phyloP scores from a whole-genome alignment of 208 protist genomes.

The Leishmania major region DNA sequence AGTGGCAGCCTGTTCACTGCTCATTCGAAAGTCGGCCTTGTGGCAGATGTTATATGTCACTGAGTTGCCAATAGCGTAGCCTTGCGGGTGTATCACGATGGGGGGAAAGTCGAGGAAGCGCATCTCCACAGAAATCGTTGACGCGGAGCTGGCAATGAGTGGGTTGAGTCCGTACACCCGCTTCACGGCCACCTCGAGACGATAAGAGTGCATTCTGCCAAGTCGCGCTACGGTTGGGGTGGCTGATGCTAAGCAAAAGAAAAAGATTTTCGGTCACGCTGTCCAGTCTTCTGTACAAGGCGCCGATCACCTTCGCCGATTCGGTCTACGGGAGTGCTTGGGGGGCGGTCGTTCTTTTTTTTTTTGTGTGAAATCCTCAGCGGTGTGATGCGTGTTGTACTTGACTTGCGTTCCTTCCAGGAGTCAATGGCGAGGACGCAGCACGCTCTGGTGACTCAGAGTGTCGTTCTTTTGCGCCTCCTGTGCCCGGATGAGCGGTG shows the following conservation, averaged over 20 bases:
- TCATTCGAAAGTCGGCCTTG: slow-evolving; percentile 77
- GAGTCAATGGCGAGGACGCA: neutral
- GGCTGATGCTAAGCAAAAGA: neutral
- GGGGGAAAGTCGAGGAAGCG: slow-evolving; percentile 73
- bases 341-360: neutral
- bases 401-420: neutral
- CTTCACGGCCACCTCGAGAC: slow-evolving; percentile 77
- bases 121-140: slow-evolving; percentile 41
- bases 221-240: neutral
- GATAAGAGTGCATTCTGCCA: slow-evolving; percentile 34
- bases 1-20: slow-evolving; percentile 28
- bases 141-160: slow-evolving; percentile 10
- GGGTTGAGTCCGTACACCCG: slow-evolving; percentile 53
- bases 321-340: neutral
- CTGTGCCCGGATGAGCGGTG: neutral
- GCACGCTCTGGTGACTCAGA: neutral
- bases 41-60: slow-evolving; percentile 80
- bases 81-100: slow-evolving; percentile 62
- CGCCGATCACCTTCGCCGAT: neutral
- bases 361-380: neutral
- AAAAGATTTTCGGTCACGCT: neutral
- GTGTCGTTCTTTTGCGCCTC: neutral
- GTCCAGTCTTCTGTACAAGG: neutral
- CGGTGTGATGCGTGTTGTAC: neutral
- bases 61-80: slow-evolving; percentile 20